Conservation (phyloP, 1,284 basidiomycete genomes). For the Rhodofomes roseus region DNA sequence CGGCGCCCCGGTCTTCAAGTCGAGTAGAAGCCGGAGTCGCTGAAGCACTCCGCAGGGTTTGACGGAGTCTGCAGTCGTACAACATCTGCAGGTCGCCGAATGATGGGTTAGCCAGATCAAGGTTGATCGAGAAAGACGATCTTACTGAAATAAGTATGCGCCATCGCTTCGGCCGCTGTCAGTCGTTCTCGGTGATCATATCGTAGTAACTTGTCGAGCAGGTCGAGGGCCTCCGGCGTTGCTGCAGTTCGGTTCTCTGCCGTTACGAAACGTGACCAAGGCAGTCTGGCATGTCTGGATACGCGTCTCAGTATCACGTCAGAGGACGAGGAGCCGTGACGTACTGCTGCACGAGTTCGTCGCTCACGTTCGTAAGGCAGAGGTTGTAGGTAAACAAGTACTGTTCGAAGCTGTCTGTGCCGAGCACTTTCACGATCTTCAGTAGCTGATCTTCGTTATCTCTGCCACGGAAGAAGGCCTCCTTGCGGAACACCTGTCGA, state of each 20-base stretch:
- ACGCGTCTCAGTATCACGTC: neutral
- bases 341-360: constrained; percentile 62
- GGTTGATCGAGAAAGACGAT: neutral
- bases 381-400: constrained; percentile 75
- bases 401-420: constrained; percentile 77
- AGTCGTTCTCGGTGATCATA: constrained; percentile 85
- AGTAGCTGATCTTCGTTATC: constrained; percentile 90
- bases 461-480: constrained; percentile 88
- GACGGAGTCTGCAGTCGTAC: constrained; percentile 51
- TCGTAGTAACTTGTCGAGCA: constrained; percentile 79
- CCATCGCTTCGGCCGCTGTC: constrained; percentile 77
- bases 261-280: constrained; percentile 72
- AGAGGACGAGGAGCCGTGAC: constrained; percentile 13
- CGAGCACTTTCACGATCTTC: constrained; percentile 85
- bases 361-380: constrained; percentile 68
- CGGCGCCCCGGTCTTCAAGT: constrained; percentile 28
- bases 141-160: constrained; percentile 77
- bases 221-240: constrained; percentile 73
- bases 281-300: constrained; percentile 65
- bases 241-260: constrained; percentile 74
- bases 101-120: neutral
- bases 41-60: constrained; percentile 48
- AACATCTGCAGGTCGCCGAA: constrained; percentile 32
- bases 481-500: constrained; percentile 75
- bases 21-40: constrained; percentile 57